These are phyloP conservation scores for Xylaria acuta DNA, from an alignment of 495 filamentous ascomycete species.

Conservation along the genomic window DNA sequence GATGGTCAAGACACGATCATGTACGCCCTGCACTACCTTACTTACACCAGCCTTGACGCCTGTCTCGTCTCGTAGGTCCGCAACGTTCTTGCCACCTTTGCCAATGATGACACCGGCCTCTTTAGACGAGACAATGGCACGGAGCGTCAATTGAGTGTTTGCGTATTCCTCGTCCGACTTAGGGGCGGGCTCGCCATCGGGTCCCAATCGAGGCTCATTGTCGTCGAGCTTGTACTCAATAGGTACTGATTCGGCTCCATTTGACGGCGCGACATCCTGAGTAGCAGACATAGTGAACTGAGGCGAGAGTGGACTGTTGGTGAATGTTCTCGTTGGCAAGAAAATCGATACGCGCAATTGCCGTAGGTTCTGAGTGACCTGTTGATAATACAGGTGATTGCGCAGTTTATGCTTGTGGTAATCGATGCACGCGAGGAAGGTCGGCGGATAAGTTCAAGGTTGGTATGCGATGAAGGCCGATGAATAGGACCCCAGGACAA, in stretches of 20 bases:
- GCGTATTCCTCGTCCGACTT: slow-evolving; percentile 97
- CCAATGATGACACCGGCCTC: slow-evolving; percentile 98
- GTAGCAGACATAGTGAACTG: slow-evolving; percentile 51
- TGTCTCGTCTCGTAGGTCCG: slow-evolving; percentile 94
- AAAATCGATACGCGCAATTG: not conserved
- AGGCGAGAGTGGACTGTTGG: not conserved
- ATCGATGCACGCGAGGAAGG: slow-evolving; percentile 5
- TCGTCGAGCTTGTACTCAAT: slow-evolving; percentile 54
- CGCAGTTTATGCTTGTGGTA: not conserved
- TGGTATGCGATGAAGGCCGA: slow-evolving; percentile 19
- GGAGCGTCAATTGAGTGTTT: slow-evolving; percentile 85
- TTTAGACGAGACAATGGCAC: slow-evolving; percentile 97
- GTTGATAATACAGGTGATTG: not conserved
- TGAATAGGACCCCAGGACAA: slow-evolving; percentile 3
- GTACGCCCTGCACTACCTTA: slow-evolving; percentile 96
- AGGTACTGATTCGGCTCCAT: slow-evolving; percentile 53
- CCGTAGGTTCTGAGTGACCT: not conserved
- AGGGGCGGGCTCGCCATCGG: slow-evolving; percentile 72
- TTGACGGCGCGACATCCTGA: slow-evolving; percentile 51
- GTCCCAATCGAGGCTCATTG: slow-evolving; percentile 64
- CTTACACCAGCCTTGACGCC: slow-evolving; percentile 97
- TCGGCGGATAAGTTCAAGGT: slow-evolving; percentile 24
- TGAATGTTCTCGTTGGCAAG: not conserved
- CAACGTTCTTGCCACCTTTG: slow-evolving; percentile 97
- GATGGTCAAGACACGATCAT: slow-evolving; percentile 95